phyloP scores from a whole-genome alignment of 495 filamentous ascomycete species.

The Talaromyces nanjingensis region DNA sequence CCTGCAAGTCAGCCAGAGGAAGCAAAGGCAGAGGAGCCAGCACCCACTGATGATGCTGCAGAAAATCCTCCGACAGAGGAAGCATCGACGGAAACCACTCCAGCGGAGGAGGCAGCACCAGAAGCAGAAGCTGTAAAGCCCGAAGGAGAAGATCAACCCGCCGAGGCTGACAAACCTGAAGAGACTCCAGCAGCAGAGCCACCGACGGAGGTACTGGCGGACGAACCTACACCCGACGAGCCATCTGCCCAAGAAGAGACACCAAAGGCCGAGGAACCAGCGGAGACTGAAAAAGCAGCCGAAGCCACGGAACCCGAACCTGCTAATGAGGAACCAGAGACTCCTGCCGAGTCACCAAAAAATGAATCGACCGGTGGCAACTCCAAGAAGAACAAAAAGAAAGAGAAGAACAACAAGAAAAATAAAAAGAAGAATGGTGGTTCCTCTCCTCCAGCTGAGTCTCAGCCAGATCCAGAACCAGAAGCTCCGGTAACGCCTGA shows the following conservation, averaged over 20 bases:
- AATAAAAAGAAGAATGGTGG: background rate
- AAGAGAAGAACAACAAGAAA: conserved; percentile 5
- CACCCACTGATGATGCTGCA: background rate
- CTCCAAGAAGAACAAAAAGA: conserved; percentile 5
- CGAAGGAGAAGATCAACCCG: conserved; percentile 8
- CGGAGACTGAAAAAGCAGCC: background rate
- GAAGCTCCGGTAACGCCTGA: conserved; percentile 3
- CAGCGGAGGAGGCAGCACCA: background rate
- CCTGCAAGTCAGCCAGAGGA: conserved; percentile 1
- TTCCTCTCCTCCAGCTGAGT: background rate
- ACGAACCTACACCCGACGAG: conserved; percentile 2
- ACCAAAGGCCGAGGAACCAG: background rate
- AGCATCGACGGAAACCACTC: conserved; percentile 1
- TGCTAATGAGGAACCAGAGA: conserved; percentile 3
- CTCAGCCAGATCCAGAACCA: background rate
- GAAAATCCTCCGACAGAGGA: background rate
- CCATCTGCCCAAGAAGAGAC: conserved; percentile 9
- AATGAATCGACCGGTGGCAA: background rate
- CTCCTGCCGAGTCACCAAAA: background rate
- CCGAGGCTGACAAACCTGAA: conserved; percentile 5
- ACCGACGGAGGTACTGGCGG: background rate
- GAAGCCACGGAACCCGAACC: conserved; percentile 10
- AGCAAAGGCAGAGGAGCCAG: conserved; percentile 8
- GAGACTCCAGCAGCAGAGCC: background rate
- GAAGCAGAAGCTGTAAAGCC: conserved; percentile 2